phyloP scores from a whole-genome alignment of 495 filamentous ascomycete genomes.

The Tuber indicum region DNA sequence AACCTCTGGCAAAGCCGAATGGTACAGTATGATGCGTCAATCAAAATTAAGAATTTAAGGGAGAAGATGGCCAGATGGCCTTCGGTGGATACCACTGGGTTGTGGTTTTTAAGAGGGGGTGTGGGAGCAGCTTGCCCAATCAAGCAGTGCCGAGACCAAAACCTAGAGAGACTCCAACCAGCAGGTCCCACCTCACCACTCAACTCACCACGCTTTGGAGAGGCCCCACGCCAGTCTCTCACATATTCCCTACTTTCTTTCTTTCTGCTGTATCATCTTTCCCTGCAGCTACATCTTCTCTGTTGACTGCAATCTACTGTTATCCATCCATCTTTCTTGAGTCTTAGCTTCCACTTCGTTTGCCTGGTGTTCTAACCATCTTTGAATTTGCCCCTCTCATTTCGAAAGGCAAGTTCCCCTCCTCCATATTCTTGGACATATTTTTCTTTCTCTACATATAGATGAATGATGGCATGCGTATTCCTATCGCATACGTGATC shows the following conservation, averaged over 20 bases:
- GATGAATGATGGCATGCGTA: not conserved
- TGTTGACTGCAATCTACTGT: not conserved
- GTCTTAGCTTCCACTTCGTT: not conserved
- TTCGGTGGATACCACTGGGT: not conserved
- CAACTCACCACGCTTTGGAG: not conserved
- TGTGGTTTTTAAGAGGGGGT: slow-evolving; percentile 17
- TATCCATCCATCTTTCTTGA: not conserved
- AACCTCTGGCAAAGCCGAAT: not conserved
- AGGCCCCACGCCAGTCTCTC: not conserved
- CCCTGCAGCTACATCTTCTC: not conserved
- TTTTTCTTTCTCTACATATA: not conserved
- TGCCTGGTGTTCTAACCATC: not conserved
- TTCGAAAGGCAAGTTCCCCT: not conserved
- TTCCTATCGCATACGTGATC: not conserved
- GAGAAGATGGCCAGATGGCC: slow-evolving; percentile 4
- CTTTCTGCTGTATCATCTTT: not conserved
- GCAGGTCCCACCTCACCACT: slow-evolving; percentile 35
- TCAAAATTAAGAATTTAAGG: not conserved
- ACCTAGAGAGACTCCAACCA: slow-evolving; percentile 32
- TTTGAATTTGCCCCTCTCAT: slow-evolving; percentile 2
- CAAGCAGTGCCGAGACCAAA: slow-evolving; percentile 36
- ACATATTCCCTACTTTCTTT: not conserved
- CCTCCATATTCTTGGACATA: not conserved
- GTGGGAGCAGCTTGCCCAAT: slow-evolving; percentile 39
- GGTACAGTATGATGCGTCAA: not conserved